A percentile compares a stretch with the other conserved stretches of the same genome.
phyloP scores from a whole-genome alignment of 192 early-diverging fungal genomes.

The Coemansia sp. region DNA sequence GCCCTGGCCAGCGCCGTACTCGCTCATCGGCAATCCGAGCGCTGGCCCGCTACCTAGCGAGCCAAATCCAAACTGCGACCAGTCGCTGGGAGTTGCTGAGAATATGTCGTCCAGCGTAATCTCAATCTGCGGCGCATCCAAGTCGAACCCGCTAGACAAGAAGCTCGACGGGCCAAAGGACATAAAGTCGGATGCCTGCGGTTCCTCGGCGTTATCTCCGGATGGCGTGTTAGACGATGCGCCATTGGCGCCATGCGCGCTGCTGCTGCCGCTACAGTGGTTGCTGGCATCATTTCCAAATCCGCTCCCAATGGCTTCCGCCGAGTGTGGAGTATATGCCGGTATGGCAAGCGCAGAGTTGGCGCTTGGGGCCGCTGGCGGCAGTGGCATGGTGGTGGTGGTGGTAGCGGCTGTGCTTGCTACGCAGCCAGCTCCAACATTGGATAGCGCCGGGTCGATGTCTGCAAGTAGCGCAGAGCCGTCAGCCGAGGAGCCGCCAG shows the following conservation, averaged over 20 bases:
- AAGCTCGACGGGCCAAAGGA: constrained; percentile 57
- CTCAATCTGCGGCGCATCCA: constrained; percentile 58
- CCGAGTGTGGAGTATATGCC: neutral
- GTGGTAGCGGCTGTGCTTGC: neutral
- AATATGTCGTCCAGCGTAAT: constrained; percentile 59
- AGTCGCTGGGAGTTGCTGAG: constrained; percentile 46
- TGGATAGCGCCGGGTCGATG: neutral
- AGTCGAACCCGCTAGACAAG: constrained; percentile 51
- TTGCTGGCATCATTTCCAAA: neutral
- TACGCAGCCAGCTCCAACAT: neutral
- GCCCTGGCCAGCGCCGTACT: constrained; percentile 26
- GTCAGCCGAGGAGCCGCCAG: neutral
- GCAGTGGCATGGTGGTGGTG: neutral
- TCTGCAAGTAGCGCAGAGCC: neutral
- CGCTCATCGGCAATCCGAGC: constrained; percentile 44
- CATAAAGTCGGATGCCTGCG: constrained; percentile 56
- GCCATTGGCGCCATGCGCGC: neutral
- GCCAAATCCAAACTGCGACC: constrained; percentile 51
- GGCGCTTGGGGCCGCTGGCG: neutral
- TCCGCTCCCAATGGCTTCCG: neutral
- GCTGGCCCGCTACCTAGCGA: constrained; percentile 25
- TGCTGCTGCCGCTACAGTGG: constrained; percentile 1
- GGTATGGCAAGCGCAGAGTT: neutral
- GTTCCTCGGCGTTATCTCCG: constrained; percentile 20
- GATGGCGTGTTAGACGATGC: constrained; percentile 4